phyloP scores from a whole-genome alignment of 2,329 filamentous ascomycete genomes.

The Claviceps purpurea region DNA sequence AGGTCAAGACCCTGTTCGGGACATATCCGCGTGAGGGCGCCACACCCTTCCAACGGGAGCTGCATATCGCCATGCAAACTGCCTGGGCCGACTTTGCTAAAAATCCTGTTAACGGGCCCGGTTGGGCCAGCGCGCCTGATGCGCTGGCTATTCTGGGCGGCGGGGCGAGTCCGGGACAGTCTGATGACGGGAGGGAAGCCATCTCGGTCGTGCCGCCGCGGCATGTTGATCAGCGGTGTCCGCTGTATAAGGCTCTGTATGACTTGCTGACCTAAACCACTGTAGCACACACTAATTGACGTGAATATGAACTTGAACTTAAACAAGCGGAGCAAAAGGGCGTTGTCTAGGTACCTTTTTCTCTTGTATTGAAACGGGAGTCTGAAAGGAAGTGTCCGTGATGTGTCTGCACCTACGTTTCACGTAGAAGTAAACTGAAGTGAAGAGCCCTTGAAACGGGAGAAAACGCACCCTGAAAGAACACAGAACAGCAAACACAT shows the following conservation, averaged over 20 bases:
- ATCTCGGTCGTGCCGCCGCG: neutral
- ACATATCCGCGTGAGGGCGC: slow-evolving; percentile 12
- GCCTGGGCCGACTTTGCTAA: slow-evolving; percentile 18
- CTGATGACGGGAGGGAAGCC: neutral
- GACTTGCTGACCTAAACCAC: neutral
- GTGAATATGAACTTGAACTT: too few species aligned
- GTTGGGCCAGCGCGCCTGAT: slow-evolving; percentile 12
- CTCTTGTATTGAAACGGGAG: too few species aligned
- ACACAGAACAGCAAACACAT: too few species aligned
- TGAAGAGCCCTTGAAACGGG: too few species aligned
- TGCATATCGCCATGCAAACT: slow-evolving; percentile 14
- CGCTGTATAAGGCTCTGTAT: neutral
- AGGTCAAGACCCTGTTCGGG: slow-evolving; percentile 31
- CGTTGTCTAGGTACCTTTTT: too few species aligned
- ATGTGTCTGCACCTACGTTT: too few species aligned
- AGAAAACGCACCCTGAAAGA: too few species aligned
- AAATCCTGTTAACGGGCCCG: slow-evolving; percentile 12
- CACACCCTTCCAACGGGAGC: slow-evolving; percentile 10
- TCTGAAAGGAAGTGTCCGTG: too few species aligned
- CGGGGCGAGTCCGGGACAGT: slow-evolving; percentile 3
- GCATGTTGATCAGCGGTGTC: neutral
- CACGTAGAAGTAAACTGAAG: too few species aligned
- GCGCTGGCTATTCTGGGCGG: slow-evolving; percentile 13
- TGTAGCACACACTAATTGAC: too few species aligned
- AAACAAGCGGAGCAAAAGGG: too few species aligned